phyloP scores from a whole-genome alignment of 257 asterid species.

The Plantago ovata region DNA sequence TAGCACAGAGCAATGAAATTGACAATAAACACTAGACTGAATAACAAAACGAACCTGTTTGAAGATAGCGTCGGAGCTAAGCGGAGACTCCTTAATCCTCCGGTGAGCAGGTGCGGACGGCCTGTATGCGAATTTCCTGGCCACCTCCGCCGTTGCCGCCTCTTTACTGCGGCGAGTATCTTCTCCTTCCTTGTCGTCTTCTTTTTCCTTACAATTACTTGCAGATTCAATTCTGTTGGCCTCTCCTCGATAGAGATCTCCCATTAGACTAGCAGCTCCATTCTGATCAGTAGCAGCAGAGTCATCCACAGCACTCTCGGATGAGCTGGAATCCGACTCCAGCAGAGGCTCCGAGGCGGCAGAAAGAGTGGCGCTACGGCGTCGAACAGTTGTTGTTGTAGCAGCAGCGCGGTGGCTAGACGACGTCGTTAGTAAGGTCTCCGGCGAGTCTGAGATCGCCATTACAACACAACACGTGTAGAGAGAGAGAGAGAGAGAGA shows the following conservation, averaged over 20 bases:
- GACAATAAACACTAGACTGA: too few species aligned
- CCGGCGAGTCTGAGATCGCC: conserved; percentile 61
- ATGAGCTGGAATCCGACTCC: conserved; percentile 31
- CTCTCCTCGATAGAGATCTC: conserved; percentile 20
- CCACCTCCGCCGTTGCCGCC: too few species aligned
- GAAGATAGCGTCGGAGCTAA: conserved; percentile 92
- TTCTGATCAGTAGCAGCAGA: conserved; percentile 1
- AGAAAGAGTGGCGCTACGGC: too few species aligned
- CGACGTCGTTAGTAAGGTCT: conserved; percentile 31
- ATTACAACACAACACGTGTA: conserved; percentile 12
- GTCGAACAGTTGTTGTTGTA: conserved; percentile 36
- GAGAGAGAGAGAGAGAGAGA: background rate
- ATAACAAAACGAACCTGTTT: conserved; percentile 65
- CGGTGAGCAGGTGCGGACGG: conserved; percentile 90
- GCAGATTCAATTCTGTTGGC: conserved; percentile 29
- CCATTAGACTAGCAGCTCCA: conserved; percentile 27
- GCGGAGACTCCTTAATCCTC: conserved; percentile 82
- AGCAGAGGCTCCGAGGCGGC: conserved; percentile 23
- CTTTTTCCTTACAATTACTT: conserved; percentile 24
- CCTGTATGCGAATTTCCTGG: conserved; percentile 42
- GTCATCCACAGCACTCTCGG: conserved; percentile 12
- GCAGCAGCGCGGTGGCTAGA: conserved; percentile 27
- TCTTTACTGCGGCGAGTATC: background rate
- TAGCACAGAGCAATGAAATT: too few species aligned
- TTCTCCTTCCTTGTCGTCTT: conserved; percentile 21